Evolutionary conservation across 2,329 filamentous ascomycete species (phyloP).

Genomic region (Huntiella abstrusa): DNA sequence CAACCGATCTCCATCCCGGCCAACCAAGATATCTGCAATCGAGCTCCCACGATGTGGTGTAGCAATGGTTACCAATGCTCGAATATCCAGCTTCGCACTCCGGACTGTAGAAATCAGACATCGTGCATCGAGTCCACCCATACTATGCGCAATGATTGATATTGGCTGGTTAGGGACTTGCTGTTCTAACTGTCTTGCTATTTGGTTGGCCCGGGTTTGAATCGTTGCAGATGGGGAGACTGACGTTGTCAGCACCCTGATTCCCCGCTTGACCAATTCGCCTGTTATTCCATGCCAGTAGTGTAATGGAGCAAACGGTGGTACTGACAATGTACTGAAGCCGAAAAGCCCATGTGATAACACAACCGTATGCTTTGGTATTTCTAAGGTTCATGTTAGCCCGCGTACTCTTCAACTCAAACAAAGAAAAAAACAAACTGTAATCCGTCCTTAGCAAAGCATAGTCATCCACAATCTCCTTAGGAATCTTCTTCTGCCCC

Average conservation of each 20-base stretch:
- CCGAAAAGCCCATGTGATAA: constrained; percentile 47
- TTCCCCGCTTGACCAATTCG: constrained; percentile 32
- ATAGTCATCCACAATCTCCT: no score
- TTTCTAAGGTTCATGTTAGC: not conserved
- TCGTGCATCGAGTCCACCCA: constrained; percentile 46
- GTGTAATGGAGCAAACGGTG: constrained; percentile 32
- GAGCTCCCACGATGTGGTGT: constrained; percentile 36
- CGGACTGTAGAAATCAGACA: constrained; percentile 43
- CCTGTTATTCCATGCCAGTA: constrained; percentile 49
- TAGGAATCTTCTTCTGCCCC: no score
- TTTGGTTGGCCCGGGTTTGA: constrained; percentile 36
- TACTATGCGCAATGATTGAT: constrained; percentile 56
- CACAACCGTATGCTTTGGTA: constrained; percentile 40
- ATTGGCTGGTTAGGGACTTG: constrained; percentile 33
- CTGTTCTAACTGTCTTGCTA: constrained; percentile 34
- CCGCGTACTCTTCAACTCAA: no score
- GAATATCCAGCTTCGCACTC: constrained; percentile 27
- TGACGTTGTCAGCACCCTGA: constrained; percentile 38
- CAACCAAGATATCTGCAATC: constrained; percentile 35
- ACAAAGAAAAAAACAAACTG: not conserved
- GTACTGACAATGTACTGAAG: constrained; percentile 37
- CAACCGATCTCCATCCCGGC: constrained; percentile 22
- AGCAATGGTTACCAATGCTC: constrained; percentile 34
- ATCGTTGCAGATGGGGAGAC: constrained; percentile 44
- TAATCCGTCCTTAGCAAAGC: not conserved